phyloP scores from a whole-genome alignment of 345 rosid species.

The Populus pruinosa region DNA sequence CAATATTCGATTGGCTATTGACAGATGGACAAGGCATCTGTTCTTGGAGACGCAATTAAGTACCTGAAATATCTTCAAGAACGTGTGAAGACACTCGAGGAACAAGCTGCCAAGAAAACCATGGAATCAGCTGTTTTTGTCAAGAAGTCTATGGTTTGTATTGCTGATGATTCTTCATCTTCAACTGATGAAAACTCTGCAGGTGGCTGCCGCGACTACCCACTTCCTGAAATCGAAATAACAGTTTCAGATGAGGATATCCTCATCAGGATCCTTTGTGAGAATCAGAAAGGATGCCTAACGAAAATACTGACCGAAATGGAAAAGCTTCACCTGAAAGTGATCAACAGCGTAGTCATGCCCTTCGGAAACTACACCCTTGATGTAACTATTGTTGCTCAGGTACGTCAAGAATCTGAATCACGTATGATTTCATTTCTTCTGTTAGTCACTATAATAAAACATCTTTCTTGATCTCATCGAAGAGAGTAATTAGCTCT shows the following conservation, averaged over 20 bases:
- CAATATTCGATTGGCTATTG: neutral
- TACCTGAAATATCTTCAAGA: conserved; percentile 65
- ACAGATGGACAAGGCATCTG: conserved; percentile 68
- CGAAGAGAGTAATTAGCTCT: too few relatives aligned
- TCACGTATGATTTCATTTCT: neutral
- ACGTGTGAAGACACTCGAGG: conserved; percentile 53
- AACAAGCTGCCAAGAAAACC: conserved; percentile 41
- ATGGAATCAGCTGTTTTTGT: conserved; percentile 49
- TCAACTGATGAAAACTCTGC: conserved; percentile 26
- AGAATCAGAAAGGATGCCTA: conserved; percentile 43
- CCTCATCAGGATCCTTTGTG: conserved; percentile 61
- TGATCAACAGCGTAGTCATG: conserved; percentile 40
- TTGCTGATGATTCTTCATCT: conserved; percentile 36
- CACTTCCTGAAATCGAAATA: conserved; percentile 64
- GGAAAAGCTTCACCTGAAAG: conserved; percentile 45
- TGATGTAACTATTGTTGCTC: conserved; percentile 60
- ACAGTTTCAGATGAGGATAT: conserved; percentile 53
- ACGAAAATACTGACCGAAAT: conserved; percentile 41
- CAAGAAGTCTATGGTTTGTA: conserved; percentile 44
- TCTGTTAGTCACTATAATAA: too few relatives aligned
- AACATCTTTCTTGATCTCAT: too few relatives aligned
- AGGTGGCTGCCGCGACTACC: conserved; percentile 1
- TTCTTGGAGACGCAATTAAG: conserved; percentile 63
- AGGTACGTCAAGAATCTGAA: conserved; percentile 36
- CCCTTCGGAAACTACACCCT: conserved; percentile 62